Base-by-base conservation (phyloP, 164 flowering plant species). In the Vitis amurensis region DNA sequence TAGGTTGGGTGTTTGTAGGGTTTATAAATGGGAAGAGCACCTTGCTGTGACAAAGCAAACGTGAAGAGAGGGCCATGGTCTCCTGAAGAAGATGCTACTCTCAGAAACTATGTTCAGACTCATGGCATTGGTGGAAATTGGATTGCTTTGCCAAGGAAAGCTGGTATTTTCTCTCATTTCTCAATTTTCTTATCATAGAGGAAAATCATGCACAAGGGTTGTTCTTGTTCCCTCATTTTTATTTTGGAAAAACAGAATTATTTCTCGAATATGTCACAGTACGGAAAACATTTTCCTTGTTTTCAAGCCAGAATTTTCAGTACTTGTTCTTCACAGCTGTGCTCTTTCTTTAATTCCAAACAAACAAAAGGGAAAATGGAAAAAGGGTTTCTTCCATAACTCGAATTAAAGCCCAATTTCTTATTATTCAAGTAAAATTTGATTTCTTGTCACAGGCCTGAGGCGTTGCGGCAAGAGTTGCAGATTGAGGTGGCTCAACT, bases 41-140 rank as follows among this genome's bases (percentile, higher is more conserved):
- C 83, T 59, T 83, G 86, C 52, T 80, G 83, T 65, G 86, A 80
- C 71, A 78, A 83, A 71, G 66, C 76, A 3, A 80, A 77, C 15
- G 84, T 81, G 70, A 83, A 83, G 75, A 78, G 76, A 79, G 86
- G 86, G 4, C 84, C 84, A 8, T 83, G 86, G 84, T 78, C 86
- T 16, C 82, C 86, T 52, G 84, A 83, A 12, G 86, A 83, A 71
- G 86, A 83, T 56, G 80, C 77, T 2, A 66, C 51, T 17, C 86
- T 83, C 71, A 80, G 66, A 29, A 19, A 16, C 52, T 83, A 80
- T 48, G 17, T 83, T 15, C 59, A 78, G 67, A 55, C 57, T 15
- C 77, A 76, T 59, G 86, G 86, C 67, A 76, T 71, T 70, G 79
- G 72, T 50, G 82, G 81, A 11, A 82, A 77, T 55, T 82, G 85